Conservation (phyloP, 1,284 basidiomycete species). For the Moniliella sp. region DNA sequence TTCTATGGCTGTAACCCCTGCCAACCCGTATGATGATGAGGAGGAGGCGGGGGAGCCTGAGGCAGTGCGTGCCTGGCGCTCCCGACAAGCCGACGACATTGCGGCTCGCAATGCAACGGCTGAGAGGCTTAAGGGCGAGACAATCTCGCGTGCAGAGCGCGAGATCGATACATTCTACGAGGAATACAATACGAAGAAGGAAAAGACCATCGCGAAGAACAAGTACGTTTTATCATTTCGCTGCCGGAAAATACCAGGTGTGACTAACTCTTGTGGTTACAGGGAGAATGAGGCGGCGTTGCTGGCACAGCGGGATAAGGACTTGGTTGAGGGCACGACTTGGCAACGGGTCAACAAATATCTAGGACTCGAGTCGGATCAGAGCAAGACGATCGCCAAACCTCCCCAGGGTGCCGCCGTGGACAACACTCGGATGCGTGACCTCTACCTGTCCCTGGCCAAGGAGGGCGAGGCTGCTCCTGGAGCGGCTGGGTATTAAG, state of each 20-base stretch:
- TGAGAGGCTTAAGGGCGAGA: conserved; percentile 59
- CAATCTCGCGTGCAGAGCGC: conserved; percentile 65
- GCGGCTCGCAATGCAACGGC: conserved; percentile 56
- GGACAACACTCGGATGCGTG: conserved; percentile 72
- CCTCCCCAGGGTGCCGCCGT: conserved; percentile 46
- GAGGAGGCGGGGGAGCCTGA: too few species aligned
- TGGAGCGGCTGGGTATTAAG: conserved; percentile 25
- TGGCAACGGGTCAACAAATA: conserved; percentile 80
- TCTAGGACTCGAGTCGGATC: conserved; percentile 77
- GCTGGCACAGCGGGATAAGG: conserved; percentile 49
- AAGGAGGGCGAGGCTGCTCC: conserved; percentile 28
- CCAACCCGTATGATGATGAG: too few species aligned
- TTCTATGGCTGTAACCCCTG: too few species aligned
- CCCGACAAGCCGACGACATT: conserved; percentile 66
- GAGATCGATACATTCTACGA: conserved; percentile 91
- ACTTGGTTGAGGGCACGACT: conserved; percentile 70
- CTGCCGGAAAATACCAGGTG: not conserved
- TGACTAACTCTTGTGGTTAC: conserved; percentile 2
- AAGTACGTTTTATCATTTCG: conserved; percentile 46
- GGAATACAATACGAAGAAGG: conserved; percentile 73
- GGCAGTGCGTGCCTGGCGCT: too few species aligned
- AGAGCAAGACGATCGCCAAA: conserved; percentile 75
- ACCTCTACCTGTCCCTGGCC: conserved; percentile 17
- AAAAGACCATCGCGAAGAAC: conserved; percentile 77
- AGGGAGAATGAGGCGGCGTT: conserved; percentile 76